Evolutionary conservation across 768 basidiomycete species (phyloP), one percentile per base, ranked within the genome.

Genomic region (Lentinula boryana): DNA sequence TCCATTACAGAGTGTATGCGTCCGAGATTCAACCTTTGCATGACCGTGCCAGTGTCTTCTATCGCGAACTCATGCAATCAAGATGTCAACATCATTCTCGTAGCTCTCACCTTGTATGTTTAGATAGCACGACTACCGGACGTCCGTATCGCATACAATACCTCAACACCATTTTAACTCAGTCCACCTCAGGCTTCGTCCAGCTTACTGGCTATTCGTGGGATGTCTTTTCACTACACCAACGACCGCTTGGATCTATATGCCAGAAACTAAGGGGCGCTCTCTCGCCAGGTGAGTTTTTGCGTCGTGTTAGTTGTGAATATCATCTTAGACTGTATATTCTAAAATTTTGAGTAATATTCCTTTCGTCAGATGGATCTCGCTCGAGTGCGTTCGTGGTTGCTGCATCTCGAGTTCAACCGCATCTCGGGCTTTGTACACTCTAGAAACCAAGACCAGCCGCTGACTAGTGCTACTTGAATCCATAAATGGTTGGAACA

Each of bases 61-160:
- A 54, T 54, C 35, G 53, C 53, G 38, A 54, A 54, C n/a, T 54
- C 53, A 16, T 54, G 53, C 53, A 54, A 54, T 23, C 53, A 54
- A 38, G 53, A n/a, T 7, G 35, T 54, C 9, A 40, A 54, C 18
- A 27, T 27, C 27, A 54, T 16, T 12, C 53, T 54, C 15, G 35
- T 54, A 40, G 36, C 53, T 6, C 18, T 54, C 16, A 54, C 53
- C 16, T 54, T 54, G 53, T 54, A n/a, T 54, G 36, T 23, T 16
- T 54, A 21, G 18, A 36, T 40, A 38, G 36, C 21, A 54, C 53
- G 4, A 40, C 53, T 13, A 53, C 31, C 33, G 51, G 53, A 16
- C 53, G 53, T 54, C n/a, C 53, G 53, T 54, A 23, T 13, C 27
- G 27, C 36, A 38, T 38, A 13, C 7, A 38, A 38, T 38, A 33